Base-by-base conservation (phyloP, 352 stramenopile genomes). In the Phytophthora boehmeriae region DNA sequence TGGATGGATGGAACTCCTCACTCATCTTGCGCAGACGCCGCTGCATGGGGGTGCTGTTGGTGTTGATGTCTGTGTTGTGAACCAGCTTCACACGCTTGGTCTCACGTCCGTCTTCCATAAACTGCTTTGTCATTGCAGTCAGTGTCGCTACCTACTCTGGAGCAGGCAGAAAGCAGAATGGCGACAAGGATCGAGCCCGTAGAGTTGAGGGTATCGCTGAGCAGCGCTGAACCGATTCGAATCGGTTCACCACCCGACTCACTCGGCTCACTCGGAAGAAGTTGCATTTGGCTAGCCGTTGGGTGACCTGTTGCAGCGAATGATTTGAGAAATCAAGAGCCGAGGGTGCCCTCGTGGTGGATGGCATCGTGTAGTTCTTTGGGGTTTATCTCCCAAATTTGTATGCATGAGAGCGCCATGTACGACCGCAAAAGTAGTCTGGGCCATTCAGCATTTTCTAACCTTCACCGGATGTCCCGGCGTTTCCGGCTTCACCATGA, bases 21-120 rank as follows among this genome's bases (percentile, higher is more conserved):
- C 70, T 83, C 71, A 89, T 84, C 53, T 86, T 86, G 46, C 76
- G 79, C 47, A 89, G 63, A 23, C 79, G 72, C 10, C 79, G 75
- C 50, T 83, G 71, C 19, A 76, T 66, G 34, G 76, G 28, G 14
- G 25, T 27, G 38, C 54, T 68, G 36, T 48, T 39, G 17, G 47
- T 3, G 38, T 67, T 54, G 28, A 61, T 61, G 6, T 1, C 10
- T 10, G 49, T 16, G 10, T 41, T 34, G 57, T 77, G 54, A 17
- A 73, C 44, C 2, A 74, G 51, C 50, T 77, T 71, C 16, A 77
- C 51, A 59, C 55, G 68, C 48, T 71, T 74, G 22, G 23, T 35
- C 25, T 20, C 44, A 51, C 30, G 2, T n/a, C 23, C 22, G 44
- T 32, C 25, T 51, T 70, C 52, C 62, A 69, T 61, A 14, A 49